phyloP scores from a whole-genome alignment of 73 alveolate species.

The Uronychia binucleata region DNA sequence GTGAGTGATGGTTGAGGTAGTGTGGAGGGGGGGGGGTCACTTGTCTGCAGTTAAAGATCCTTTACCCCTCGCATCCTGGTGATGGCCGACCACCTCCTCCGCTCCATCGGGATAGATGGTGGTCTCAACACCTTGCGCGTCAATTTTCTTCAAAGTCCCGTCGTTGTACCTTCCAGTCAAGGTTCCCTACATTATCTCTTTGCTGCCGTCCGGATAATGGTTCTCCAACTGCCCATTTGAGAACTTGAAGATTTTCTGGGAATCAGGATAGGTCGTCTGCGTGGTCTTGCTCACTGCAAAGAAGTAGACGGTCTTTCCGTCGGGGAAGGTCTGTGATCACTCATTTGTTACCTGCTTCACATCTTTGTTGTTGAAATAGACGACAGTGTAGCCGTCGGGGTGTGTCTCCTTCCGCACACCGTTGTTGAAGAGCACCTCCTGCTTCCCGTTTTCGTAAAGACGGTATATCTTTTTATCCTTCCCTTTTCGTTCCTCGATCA shows the following conservation, averaged over 20 bases:
- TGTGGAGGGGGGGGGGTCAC: no score
- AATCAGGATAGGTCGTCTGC: slow-evolving; percentile 85
- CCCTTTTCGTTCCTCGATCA: slow-evolving; percentile 66
- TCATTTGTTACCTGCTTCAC: slow-evolving; percentile 55
- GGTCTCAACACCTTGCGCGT: slow-evolving; percentile 78
- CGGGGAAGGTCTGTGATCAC: slow-evolving; percentile 67
- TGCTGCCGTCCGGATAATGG: slow-evolving; percentile 81
- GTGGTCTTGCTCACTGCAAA: slow-evolving; percentile 85
- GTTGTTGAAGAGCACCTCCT: slow-evolving; percentile 91
- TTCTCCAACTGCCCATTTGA: slow-evolving; percentile 78
- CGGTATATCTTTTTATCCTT: slow-evolving; percentile 83
- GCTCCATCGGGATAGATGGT: slow-evolving; percentile 80
- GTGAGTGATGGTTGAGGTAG: no score
- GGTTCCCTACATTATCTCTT: slow-evolving; percentile 51
- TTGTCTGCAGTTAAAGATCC: no score
- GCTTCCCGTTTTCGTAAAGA: slow-evolving; percentile 84
- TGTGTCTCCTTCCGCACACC: slow-evolving; percentile 95
- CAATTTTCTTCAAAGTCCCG: slow-evolving; percentile 72
- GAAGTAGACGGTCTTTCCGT: slow-evolving; percentile 79
- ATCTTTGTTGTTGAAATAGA: slow-evolving; percentile 86
- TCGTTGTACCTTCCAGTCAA: slow-evolving; percentile 54
- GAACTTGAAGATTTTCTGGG: slow-evolving; percentile 81
- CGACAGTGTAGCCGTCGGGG: slow-evolving; percentile 93
- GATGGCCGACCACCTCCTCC: slow-evolving; percentile 62
- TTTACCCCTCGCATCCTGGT: no score